Conservation (phyloP, 1,284 basidiomycete genomes). For the Schizophyllum amplum region DNA sequence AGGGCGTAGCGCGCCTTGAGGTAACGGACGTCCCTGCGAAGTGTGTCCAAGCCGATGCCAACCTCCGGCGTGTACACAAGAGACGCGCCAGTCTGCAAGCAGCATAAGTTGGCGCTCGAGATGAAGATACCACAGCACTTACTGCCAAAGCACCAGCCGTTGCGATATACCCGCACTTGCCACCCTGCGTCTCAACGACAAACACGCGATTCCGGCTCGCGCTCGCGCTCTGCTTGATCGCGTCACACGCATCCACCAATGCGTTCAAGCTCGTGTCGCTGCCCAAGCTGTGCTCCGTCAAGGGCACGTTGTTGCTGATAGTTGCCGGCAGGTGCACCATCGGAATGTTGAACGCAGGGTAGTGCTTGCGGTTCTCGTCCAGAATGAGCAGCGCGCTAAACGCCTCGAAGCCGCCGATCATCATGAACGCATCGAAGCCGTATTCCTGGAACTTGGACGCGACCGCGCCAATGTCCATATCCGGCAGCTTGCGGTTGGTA, state of each 20-base stretch:
- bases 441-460: conserved; percentile 90
- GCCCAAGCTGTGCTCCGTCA: conserved; percentile 94
- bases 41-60: conserved; percentile 77
- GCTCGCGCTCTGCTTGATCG: conserved; percentile 96
- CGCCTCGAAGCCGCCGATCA: conserved; percentile 96
- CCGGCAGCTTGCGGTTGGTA: conserved; percentile 87
- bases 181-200: conserved; percentile 97
- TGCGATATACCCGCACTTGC: conserved; percentile 93
- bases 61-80: conserved; percentile 92
- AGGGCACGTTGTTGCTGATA: conserved; percentile 95
- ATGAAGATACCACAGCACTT: conserved; percentile 22
- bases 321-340: conserved; percentile 93
- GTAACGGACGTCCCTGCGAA: conserved; percentile 85
- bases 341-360: conserved; percentile 90
- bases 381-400: conserved; percentile 77
- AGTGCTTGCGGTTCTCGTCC: conserved; percentile 73
- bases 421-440: conserved; percentile 72
- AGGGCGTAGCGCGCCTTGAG: conserved; percentile 81
- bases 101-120: not conserved
- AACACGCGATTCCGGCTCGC: conserved; percentile 95
- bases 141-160: conserved; percentile 93
- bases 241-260: conserved; percentile 95
- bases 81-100: conserved; percentile 74
- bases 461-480: conserved; percentile 78
- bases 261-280: conserved; percentile 96